Base-by-base conservation (phyloP, 192 early-diverging fungal genomes). In the Linnemannia elongata region DNA sequence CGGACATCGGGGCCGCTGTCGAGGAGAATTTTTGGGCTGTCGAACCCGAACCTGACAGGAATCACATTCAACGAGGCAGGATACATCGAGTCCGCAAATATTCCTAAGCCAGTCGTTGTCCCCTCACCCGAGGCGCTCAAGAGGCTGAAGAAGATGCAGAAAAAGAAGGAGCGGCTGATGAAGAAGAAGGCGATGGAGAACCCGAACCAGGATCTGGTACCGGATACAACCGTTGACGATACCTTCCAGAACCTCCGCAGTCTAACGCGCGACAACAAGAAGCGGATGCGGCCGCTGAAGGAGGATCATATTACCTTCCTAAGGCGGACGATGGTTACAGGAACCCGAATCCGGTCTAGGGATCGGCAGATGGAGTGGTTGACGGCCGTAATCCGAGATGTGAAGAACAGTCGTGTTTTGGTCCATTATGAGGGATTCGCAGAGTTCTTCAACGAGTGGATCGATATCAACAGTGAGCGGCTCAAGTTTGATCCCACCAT, bases 401-500 rank as follows among this genome's bases (percentile, higher is more conserved):
- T 93, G 13, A 92, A 91, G 78, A 88, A 92, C 36, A 94, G 92
- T 54, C 82, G 93, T 47, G 86, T 94, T 2, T 82, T 93, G 36
- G 88, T 94, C 33, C 93, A 93, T 74, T 94, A 94, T 76, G 85
- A 87, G 33, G 92, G 92, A 8, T 92, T 91, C 30, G 84, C 87
- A 1, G 79, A 80, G 27, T 73, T 85, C 55, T 92, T 91, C 76
- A 92, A 94, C 72, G 93, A 94, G 79, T 94, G 93, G 93, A 89
- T 94, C 74, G 93, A 94, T 76, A 94, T 94, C 84, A 94, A 93
- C 74, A 93, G 93, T 33, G 91, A 94, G 75, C 90, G 93, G 17
- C 72, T 90, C 17, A 77, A 71, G 36, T 84, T 41, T 38, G 86
- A 85, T 49, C 30, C 71, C 4, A 57, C 75, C 0, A 39, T 84